Base-by-base conservation (phyloP, 305 asterid species). In the Lippia alba region DNA sequence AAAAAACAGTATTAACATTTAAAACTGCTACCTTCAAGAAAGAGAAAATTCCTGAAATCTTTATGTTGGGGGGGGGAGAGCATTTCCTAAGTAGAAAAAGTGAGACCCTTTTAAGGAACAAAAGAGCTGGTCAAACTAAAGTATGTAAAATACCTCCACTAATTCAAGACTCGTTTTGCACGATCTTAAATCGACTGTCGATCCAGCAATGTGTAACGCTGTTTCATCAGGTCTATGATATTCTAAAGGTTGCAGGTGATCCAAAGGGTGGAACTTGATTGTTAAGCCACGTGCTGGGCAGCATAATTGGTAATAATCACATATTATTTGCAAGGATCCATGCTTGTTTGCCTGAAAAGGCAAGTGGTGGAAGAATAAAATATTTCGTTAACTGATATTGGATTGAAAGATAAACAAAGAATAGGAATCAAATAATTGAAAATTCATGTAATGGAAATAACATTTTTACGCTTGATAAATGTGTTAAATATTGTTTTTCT, bases 101-200 rank as follows among this genome's bases (percentile, higher is more conserved):
- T 44, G 12, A 46, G 45, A 17, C 48, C 67, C 15, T 30, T 58
- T 12, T 8, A 10, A 3, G 45, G 49, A 51, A 16, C 18, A 34
- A 18, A 50, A 33, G 15, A 5, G 6, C 10, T 6, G 16, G 18
- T 45, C 49, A 15, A 64, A 48, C 1, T 30, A 59, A 45, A 70
- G 66, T 11, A 45, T 46, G 53, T 0, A 49, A 10, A 40, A 6
- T 82, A 87, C 96, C 96, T 90, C 93, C 20, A 93, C 91, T 18
- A 86, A 74, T 81, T 90, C 96, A 87, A 88, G 79, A 76, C 89
- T 88, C 56, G 91, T 86, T 48, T 66, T 86, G 84, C 96, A 90
- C 40, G 89, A 88, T 72, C 85, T 83, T 80, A 88, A 76, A 76
- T 88, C 91, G 74, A 90, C 82, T 59, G 87, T 75, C 24, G 92